phyloP scores from a whole-genome alignment of 192 early-diverging fungal genomes.

The Coemansia sp. region DNA sequence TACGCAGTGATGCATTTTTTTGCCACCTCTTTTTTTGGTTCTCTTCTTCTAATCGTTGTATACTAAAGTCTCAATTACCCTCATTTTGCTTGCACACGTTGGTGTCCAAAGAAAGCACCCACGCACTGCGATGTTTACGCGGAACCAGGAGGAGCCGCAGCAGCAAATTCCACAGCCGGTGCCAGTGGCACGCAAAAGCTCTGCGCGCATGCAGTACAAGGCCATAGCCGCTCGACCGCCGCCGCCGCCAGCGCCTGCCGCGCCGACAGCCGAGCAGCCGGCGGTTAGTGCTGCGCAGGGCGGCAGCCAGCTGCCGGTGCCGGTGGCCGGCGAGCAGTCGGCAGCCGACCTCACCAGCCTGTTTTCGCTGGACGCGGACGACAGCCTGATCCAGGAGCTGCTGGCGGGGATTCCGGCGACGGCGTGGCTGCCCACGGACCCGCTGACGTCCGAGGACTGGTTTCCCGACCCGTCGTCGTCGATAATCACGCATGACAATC shows the following conservation, averaged over 20 bases:
- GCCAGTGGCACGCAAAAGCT: background rate
- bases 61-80: background rate
- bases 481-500: conserved; percentile 24
- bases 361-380: conserved; percentile 24
- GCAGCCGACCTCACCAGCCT: background rate
- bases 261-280: background rate
- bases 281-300: background rate
- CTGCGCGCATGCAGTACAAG: background rate
- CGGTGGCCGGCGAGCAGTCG: background rate
- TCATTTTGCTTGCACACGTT: no score
- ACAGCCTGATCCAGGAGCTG: conserved; percentile 42
- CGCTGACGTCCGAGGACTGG: conserved; percentile 48
- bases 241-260: background rate
- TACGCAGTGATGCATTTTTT: background rate
- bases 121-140: conserved; percentile 25
- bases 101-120: no score
- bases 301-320: background rate
- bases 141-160: conserved; percentile 3
- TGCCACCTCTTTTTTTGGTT: background rate
- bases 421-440: conserved; percentile 40
- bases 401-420: conserved; percentile 44
- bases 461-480: conserved; percentile 38
- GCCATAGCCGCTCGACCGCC: background rate
- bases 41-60: background rate
- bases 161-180: background rate